Evolutionary conservation across 345 rosid genomes (phyloP), one percentile per base, ranked within the genome.

Genomic region (Erodium maritimum): DNA sequence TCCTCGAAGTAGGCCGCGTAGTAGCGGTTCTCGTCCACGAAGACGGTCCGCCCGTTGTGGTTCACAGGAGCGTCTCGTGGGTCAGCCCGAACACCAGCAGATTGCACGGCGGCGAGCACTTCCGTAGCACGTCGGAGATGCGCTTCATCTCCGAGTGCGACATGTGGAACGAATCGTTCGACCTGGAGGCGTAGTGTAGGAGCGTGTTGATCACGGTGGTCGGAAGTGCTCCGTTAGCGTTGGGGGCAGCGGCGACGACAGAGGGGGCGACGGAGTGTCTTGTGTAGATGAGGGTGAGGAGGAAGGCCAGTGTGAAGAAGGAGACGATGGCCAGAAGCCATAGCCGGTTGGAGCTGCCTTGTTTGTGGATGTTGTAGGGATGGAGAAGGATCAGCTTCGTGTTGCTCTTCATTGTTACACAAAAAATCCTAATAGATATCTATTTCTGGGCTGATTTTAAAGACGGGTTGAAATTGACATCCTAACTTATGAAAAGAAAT

Each of bases 21-120:
- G 58, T 93, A 93, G 5, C 96, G 73, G 54, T 93, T 93, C 69
- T 93, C 99, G 1, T 93, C 99, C 64, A 93, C 74, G 77, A 77
- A 89, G 11, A 93, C 84, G 0, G 99, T 89, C 4, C 91, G 81
- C 4, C 99, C 99, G 23, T 89, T 79, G 77, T 84, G 86, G 66
- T 93, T 93, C 99, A 89, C 65, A 93, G 87, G 61, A 87, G 94
- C 60, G 99, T 88, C 65, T 93, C 99, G 62, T 76, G 94, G 0
- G 99, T 88, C 17, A 93, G 77, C 2, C 99, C 99, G 59, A 93
- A 93, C 0, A 93, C 86, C 0, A 93, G 82, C 64, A 93, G 68
- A 56, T 93, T 93, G 56, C 96, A 93, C 0, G 99, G 99, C 14
- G 91, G 73, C 3, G 96, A 73, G 71, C 96, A 86, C 54, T 85